Evolutionary conservation across 2,329 filamentous ascomycete species (phyloP).

Genomic region (Trichoderma sp.): DNA sequence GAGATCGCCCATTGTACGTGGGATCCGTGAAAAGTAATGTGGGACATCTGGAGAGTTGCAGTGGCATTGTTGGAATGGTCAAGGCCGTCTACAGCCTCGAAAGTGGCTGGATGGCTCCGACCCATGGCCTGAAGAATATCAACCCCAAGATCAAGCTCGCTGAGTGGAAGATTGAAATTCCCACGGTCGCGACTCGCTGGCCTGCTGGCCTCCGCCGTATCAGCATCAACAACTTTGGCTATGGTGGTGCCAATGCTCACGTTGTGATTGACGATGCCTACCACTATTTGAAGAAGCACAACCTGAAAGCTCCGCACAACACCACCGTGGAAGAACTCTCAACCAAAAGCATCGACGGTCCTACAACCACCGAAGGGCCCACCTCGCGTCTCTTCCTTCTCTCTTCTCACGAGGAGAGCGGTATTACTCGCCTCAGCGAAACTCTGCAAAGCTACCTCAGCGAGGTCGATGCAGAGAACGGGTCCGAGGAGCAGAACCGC

Average conservation of each 20-base stretch:
- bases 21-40: conserved; percentile 33
- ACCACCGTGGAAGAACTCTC: neutral
- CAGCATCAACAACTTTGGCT: conserved; percentile 51
- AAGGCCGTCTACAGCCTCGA: conserved; percentile 32
- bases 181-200: neutral
- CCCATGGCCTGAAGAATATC: neutral
- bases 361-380: neutral
- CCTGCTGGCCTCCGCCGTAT: conserved; percentile 42
- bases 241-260: conserved; percentile 51
- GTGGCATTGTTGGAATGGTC: conserved; percentile 31
- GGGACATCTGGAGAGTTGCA: conserved; percentile 32
- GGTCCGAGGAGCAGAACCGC: neutral
- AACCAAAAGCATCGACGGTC: neutral
- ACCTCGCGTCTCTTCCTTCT: neutral
- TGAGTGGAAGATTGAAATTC: neutral
- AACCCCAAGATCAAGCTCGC: conserved; percentile 14
- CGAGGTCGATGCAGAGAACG: neutral
- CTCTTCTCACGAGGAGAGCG: neutral
- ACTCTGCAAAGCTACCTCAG: neutral
- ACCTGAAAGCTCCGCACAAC: neutral
- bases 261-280: conserved; percentile 41
- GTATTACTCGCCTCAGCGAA: neutral
- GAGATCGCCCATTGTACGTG: neutral
- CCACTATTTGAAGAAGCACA: conserved; percentile 15
- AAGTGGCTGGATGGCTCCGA: conserved; percentile 21